Conservation (phyloP, 768 basidiomycete genomes). For the Boletus fagicola region DNA sequence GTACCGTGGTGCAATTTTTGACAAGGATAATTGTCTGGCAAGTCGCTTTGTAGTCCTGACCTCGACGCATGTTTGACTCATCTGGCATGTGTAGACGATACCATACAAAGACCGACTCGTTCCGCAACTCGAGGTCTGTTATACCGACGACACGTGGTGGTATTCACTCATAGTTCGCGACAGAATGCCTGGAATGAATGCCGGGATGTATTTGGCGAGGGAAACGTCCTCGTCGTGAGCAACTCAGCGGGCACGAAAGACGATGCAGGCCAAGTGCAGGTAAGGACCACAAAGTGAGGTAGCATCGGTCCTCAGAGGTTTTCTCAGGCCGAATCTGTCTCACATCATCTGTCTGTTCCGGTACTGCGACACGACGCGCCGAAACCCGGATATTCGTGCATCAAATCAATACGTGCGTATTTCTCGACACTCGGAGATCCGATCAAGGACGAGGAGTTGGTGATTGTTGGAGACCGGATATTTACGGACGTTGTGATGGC, state of each 20-base stretch:
- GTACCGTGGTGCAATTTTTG: conserved; percentile 88
- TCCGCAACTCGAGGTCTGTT: conserved; percentile 67
- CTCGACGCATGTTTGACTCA: neutral
- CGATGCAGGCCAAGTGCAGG: conserved; percentile 79
- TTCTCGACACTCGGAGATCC: conserved; percentile 63
- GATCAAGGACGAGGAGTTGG: conserved; percentile 58
- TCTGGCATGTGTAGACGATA: conserved; percentile 55
- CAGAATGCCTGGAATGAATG: conserved; percentile 79
- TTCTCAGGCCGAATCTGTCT: conserved; percentile 82
- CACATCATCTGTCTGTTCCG: conserved; percentile 71
- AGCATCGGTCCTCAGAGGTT: neutral
- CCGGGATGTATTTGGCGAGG: conserved; percentile 66
- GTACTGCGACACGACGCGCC: conserved; percentile 73
- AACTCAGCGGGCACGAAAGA: conserved; percentile 88
- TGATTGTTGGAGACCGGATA: conserved; percentile 89
- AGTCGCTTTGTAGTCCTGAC: conserved; percentile 22
- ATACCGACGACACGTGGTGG: no score
- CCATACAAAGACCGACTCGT: conserved; percentile 76
- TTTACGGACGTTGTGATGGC: conserved; percentile 91
- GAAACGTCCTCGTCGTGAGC: conserved; percentile 85
- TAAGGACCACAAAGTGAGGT: conserved; percentile 33
- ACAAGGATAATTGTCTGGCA: conserved; percentile 97
- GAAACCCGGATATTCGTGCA: conserved; percentile 83
- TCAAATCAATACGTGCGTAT: conserved; percentile 66
- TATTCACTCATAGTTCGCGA: neutral